These are phyloP conservation scores for Wickerhamomyces alni DNA, from an alignment of 805 yeast species.

Conservation along the genomic window DNA sequence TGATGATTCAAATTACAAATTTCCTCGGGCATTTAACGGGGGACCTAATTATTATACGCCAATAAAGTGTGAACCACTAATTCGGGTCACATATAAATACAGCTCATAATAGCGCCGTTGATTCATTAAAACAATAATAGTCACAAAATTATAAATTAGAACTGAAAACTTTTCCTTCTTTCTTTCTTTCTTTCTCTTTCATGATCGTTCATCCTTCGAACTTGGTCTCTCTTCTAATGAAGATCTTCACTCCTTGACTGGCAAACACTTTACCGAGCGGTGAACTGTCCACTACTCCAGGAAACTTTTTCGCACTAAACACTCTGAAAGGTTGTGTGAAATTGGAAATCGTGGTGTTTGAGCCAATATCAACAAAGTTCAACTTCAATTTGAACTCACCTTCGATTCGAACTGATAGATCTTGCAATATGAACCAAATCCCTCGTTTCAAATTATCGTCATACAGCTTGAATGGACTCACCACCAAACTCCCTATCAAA, in stretches of 20 bases:
- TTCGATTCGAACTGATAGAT: slow-evolving; percentile 35
- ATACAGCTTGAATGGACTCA: slow-evolving; percentile 32
- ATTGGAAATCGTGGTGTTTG: slow-evolving; percentile 7
- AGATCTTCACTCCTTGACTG: slow-evolving; percentile 36
- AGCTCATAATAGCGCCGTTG: too few relatives aligned
- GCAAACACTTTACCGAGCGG: slow-evolving; percentile 35
- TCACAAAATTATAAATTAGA: too few relatives aligned
- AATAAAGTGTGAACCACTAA: background rate
- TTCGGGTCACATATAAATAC: background rate
- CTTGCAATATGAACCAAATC: slow-evolving; percentile 38
- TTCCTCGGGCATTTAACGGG: too few relatives aligned
- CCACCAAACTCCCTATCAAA: slow-evolving; percentile 33
- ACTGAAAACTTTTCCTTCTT: too few relatives aligned
- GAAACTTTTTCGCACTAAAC: slow-evolving; percentile 37
- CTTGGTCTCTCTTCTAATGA: slow-evolving; percentile 33
- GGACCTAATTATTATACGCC: too few relatives aligned
- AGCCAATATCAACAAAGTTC: slow-evolving; percentile 27
- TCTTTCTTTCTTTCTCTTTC: too few relatives aligned
- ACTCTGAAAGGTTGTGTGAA: slow-evolving; percentile 32
- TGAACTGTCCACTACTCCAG: slow-evolving; percentile 38
- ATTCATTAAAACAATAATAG: too few relatives aligned
- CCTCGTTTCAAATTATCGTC: slow-evolving; percentile 31
- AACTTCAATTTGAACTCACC: slow-evolving; percentile 35
- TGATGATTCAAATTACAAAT: too few relatives aligned
- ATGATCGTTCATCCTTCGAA: too few relatives aligned